Conservation (phyloP, 2,329 filamentous ascomycete species). For the Tolypocladium nubicola region DNA sequence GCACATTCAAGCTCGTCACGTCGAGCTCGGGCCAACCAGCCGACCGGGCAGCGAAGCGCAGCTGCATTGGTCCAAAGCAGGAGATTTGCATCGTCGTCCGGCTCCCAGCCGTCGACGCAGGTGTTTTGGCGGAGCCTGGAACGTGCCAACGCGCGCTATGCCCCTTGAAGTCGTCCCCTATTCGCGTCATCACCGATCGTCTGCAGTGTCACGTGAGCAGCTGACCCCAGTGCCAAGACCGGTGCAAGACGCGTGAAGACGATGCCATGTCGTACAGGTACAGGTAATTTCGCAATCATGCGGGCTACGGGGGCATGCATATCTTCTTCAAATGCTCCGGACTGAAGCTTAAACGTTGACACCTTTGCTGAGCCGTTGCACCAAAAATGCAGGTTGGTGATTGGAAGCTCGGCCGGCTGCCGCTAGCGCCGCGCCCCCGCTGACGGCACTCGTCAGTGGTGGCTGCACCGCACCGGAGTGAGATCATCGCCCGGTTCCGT, state of each 20-base stretch:
- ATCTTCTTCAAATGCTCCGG: too few relatives aligned
- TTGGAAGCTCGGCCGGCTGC: background rate
- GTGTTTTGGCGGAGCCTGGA: background rate
- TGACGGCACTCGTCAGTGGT: background rate
- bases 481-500: background rate
- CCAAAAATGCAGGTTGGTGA: background rate
- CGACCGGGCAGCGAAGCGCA: background rate
- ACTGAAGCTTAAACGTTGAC: background rate
- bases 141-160: background rate
- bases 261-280: background rate
- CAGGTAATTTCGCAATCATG: too few relatives aligned
- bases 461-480: background rate
- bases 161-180: background rate
- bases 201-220: background rate
- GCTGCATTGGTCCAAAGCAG: background rate
- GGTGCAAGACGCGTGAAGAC: background rate
- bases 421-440: background rate
- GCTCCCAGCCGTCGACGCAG: background rate
- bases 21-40: background rate
- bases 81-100: background rate
- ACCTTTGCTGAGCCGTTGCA: background rate
- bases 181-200: background rate
- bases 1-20: background rate
- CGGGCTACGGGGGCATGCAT: too few relatives aligned
- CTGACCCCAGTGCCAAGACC: background rate